phyloP scores from a whole-genome alignment of 768 basidiomycete species.

The Asterophora lycoperdoides region DNA sequence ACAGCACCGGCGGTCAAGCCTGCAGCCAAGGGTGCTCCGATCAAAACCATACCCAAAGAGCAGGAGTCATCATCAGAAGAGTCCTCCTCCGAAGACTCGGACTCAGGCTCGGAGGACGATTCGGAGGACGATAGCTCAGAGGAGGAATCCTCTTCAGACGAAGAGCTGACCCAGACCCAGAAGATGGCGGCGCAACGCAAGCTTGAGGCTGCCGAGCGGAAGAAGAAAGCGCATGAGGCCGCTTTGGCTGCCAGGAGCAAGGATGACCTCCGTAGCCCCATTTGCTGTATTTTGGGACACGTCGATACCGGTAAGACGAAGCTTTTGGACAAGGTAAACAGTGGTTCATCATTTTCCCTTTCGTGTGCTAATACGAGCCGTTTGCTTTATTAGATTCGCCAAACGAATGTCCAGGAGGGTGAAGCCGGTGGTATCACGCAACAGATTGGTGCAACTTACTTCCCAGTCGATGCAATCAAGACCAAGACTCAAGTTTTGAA shows the following conservation, averaged over 20 bases:
- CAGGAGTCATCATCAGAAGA: constrained; percentile 35
- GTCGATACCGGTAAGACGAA: constrained; percentile 99
- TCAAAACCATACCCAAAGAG: constrained; percentile 16
- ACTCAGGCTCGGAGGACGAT: constrained; percentile 22
- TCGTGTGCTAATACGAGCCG: background rate
- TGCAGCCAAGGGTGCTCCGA: constrained; percentile 7
- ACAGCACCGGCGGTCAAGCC: constrained; percentile 19
- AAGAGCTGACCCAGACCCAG: constrained; percentile 66
- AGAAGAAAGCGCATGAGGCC: constrained; percentile 73
- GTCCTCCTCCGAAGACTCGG: constrained; percentile 8
- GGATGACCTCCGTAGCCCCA: constrained; percentile 91
- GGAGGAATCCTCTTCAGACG: constrained; percentile 47
- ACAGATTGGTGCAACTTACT: constrained; percentile 99
- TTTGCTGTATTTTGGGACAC: constrained; percentile 98
- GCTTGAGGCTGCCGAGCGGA: constrained; percentile 78
- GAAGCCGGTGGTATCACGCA: constrained; percentile 99
- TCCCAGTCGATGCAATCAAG: constrained; percentile 93
- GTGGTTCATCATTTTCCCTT: constrained; percentile 3
- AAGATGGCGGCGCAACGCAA: constrained; percentile 67
- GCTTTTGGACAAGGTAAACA: constrained; percentile 82
- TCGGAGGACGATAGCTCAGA: constrained; percentile 47
- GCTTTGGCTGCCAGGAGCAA: constrained; percentile 84
- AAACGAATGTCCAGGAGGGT: constrained; percentile 99
- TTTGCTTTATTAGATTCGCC: constrained; percentile 70
- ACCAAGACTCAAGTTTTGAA: constrained; percentile 93